Evolutionary conservation across 805 yeast genomes (phyloP).

Genomic region (Cyberlindnera mississippiensis): DNA sequence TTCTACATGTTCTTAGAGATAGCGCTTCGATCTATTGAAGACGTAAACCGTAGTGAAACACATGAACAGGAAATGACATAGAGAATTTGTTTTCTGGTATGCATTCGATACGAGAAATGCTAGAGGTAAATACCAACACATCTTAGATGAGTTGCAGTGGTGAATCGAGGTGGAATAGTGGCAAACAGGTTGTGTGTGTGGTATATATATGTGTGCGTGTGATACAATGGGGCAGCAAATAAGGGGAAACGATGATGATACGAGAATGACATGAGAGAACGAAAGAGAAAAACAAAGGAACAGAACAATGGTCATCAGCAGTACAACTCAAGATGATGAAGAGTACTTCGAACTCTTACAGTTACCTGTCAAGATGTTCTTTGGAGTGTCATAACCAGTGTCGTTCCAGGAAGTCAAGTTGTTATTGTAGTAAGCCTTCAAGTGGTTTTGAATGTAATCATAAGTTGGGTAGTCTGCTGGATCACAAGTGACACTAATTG

Average conservation of each 20-base stretch:
- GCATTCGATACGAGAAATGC: too few relatives aligned
- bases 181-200: too few relatives aligned
- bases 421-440: slow-evolving; percentile 59
- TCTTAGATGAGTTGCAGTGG: too few relatives aligned
- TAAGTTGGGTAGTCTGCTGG: slow-evolving; percentile 82
- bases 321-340: not conserved
- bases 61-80: not conserved
- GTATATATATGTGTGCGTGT: too few relatives aligned
- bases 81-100: too few relatives aligned
- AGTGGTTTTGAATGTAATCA: slow-evolving; percentile 73
- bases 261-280: not conserved
- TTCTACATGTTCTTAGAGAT: not conserved
- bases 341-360: slow-evolving; percentile 36
- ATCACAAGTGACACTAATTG: slow-evolving; percentile 70
- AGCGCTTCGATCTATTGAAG: slow-evolving; percentile 1
- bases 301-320: not conserved
- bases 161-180: too few relatives aligned
- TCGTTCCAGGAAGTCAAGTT: slow-evolving; percentile 71
- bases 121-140: too few relatives aligned
- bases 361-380: slow-evolving; percentile 52
- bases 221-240: not conserved
- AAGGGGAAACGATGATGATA: not conserved
- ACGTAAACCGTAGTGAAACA: not conserved
- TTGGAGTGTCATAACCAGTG: slow-evolving; percentile 73
- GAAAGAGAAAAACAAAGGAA: not conserved